These are phyloP conservation scores for Fraxinus cuspidata DNA, from an alignment of 257 asterid species.

Conservation along the genomic window DNA sequence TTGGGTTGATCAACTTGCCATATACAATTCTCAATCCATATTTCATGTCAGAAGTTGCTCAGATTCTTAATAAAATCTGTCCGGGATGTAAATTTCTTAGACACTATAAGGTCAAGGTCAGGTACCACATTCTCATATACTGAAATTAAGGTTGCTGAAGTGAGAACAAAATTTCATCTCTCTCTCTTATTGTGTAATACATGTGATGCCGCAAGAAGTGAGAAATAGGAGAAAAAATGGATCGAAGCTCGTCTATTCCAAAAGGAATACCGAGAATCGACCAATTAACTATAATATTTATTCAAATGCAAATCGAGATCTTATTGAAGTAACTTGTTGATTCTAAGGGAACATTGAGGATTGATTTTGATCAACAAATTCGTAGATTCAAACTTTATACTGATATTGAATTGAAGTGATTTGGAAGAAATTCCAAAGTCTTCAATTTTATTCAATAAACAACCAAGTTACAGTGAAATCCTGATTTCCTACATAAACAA, in stretches of 20 bases:
- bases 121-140: slow-evolving; percentile 43
- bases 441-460: background rate
- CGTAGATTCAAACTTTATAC: background rate
- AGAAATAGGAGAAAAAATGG: background rate
- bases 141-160: slow-evolving; percentile 20
- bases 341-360: background rate
- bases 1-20: slow-evolving; percentile 74
- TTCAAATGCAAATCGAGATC: background rate
- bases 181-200: slow-evolving; percentile 10
- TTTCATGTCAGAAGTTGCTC: slow-evolving; percentile 72
- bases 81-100: slow-evolving; percentile 77
- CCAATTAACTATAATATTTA: background rate
- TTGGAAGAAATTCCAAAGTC: background rate
- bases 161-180: background rate
- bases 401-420: background rate
- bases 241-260: background rate
- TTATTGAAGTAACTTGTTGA: background rate
- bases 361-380: background rate
- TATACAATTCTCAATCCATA: slow-evolving; percentile 79
- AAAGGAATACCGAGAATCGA: background rate
- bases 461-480: background rate
- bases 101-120: slow-evolving; percentile 66
- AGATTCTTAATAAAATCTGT: slow-evolving; percentile 77
- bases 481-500: background rate
- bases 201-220: background rate